Evolutionary conservation across 2,329 filamentous ascomycete species (phyloP).

Genomic region (Monilinia aucupariae): DNA sequence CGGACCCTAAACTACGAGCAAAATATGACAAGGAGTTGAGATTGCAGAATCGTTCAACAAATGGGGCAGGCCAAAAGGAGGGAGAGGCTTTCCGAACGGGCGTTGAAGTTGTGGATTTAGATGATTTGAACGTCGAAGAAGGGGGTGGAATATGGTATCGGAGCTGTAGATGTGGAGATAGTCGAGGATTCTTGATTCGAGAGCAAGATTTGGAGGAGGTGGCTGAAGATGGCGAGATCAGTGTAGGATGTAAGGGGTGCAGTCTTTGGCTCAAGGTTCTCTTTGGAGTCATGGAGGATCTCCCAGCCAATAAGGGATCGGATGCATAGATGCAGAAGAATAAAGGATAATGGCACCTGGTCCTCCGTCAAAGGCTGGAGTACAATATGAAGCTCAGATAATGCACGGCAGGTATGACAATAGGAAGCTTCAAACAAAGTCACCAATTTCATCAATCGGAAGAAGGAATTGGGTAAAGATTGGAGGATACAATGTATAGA

Average conservation of each 20-base stretch:
- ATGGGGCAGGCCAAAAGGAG: constrained; percentile 19
- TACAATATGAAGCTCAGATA: not conserved
- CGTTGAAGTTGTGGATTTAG: constrained; percentile 59
- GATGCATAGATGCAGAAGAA: constrained; percentile 11
- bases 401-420: not conserved
- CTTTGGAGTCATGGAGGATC: constrained; percentile 50
- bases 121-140: constrained; percentile 55
- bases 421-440: not conserved
- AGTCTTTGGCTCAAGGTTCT: constrained; percentile 61
- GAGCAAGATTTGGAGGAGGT: constrained; percentile 57
- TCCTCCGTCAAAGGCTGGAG: constrained; percentile 2
- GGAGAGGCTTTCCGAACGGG: constrained; percentile 47
- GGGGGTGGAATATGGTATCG: constrained; percentile 46
- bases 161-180: constrained; percentile 59
- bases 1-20: constrained; percentile 43
- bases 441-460: not conserved
- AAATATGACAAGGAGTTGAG: constrained; percentile 51
- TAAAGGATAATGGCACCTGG: not conserved
- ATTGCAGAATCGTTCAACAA: constrained; percentile 19
- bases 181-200: constrained; percentile 52
- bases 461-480: not conserved
- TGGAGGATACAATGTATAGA: not conserved
- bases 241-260: constrained; percentile 61
- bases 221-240: constrained; percentile 52
- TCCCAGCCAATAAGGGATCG: constrained; percentile 10